Evolutionary conservation across 2,329 filamentous ascomycete species (phyloP).

Genomic region (Colletotrichum abscissum): DNA sequence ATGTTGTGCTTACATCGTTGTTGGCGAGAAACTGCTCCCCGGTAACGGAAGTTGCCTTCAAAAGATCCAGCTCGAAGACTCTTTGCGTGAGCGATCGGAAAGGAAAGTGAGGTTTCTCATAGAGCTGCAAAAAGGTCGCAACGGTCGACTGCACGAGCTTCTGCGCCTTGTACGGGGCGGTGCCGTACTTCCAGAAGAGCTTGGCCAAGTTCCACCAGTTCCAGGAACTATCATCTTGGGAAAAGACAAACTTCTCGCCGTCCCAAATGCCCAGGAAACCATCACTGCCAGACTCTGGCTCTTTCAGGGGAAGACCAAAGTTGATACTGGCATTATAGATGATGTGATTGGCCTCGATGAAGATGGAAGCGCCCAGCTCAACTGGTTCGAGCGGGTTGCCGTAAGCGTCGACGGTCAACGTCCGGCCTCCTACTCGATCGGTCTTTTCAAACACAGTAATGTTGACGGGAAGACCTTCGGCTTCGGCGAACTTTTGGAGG

Average conservation of each 20-base stretch:
- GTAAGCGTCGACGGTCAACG: conserved; percentile 84
- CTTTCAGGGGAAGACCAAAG: conserved; percentile 74
- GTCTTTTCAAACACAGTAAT: conserved; percentile 91
- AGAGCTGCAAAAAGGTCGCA: conserved; percentile 80
- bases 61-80: conserved; percentile 74
- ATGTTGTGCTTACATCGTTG: conserved; percentile 62
- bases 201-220: conserved; percentile 86
- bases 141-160: conserved; percentile 78
- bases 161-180: conserved; percentile 79
- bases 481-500: conserved; percentile 76
- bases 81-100: conserved; percentile 80
- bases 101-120: conserved; percentile 84
- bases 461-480: conserved; percentile 72
- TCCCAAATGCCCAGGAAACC: conserved; percentile 85
- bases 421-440: conserved; percentile 83
- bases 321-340: conserved; percentile 77
- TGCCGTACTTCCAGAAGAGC: conserved; percentile 87
- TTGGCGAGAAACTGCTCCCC: conserved; percentile 78
- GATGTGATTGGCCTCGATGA: conserved; percentile 86
- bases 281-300: conserved; percentile 57
- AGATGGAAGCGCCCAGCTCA: conserved; percentile 93
- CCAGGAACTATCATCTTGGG: conserved; percentile 67
- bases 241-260: conserved; percentile 78
- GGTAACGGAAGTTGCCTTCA: conserved; percentile 74
- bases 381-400: conserved; percentile 74